Evolutionary conservation across 2,329 filamentous ascomycete genomes (phyloP).

Genomic region (Ascochyta clinopodiicola): DNA sequence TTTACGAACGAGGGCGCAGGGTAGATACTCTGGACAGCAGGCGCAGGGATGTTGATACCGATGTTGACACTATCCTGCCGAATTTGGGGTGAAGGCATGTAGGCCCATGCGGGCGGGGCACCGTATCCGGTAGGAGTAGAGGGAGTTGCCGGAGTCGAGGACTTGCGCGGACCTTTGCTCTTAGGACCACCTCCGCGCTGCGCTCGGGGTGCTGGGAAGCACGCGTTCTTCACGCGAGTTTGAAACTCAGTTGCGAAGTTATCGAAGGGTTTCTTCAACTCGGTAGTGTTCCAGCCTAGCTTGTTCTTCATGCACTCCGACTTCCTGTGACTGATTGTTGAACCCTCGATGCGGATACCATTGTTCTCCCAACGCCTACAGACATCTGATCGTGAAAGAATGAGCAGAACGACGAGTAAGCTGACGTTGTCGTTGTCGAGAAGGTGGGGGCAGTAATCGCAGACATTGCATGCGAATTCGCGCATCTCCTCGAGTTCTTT

Average conservation of each 20-base stretch:
- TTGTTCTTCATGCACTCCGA: slow-evolving; percentile 49
- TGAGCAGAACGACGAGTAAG: slow-evolving; percentile 45
- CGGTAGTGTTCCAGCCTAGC: slow-evolving; percentile 42
- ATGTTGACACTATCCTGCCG: slow-evolving; percentile 24
- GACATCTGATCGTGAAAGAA: slow-evolving; percentile 45
- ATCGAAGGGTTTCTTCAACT: slow-evolving; percentile 46
- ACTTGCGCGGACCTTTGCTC: slow-evolving; percentile 28
- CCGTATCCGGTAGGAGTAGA: slow-evolving; percentile 23
- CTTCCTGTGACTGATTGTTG: slow-evolving; percentile 47
- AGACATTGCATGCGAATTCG: slow-evolving; percentile 44
- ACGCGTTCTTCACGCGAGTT: slow-evolving; percentile 45
- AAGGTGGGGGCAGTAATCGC: slow-evolving; percentile 48
- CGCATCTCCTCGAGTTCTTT: slow-evolving; percentile 42
- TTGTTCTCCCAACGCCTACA: slow-evolving; percentile 45
- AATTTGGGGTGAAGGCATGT: slow-evolving; percentile 29
- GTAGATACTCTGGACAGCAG: slow-evolving; percentile 22
- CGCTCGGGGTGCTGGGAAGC: slow-evolving; percentile 36
- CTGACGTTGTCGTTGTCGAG: slow-evolving; percentile 49
- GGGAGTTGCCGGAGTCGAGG: slow-evolving; percentile 29
- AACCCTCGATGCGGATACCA: slow-evolving; percentile 48
- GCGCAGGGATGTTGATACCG: slow-evolving; percentile 30
- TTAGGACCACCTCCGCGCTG: slow-evolving; percentile 24
- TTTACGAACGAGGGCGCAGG: slow-evolving; percentile 9
- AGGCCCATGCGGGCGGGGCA: slow-evolving; percentile 27
- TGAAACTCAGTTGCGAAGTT: slow-evolving; percentile 45